Percentiles rank a stretch among this genome's conserved stretches.
These are phyloP conservation scores for Penicillium paradoxum DNA, from an alignment of 495 filamentous ascomycete species.

Conservation along the genomic window DNA sequence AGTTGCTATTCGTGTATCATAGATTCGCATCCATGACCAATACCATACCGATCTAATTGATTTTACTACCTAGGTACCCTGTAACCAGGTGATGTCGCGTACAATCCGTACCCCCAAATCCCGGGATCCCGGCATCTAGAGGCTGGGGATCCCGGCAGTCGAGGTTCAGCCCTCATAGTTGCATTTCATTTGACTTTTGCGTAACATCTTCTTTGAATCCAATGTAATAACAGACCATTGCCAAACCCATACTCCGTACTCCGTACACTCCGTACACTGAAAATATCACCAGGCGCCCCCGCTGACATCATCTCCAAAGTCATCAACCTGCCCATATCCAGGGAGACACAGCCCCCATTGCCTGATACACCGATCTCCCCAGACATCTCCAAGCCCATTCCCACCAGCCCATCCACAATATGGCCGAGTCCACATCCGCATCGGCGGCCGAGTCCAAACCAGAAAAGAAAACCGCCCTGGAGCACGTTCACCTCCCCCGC, in stretches of 20 bases:
- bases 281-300: neutral
- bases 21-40: constrained; percentile 32
- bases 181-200: too few species aligned
- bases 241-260: too few species aligned
- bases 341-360: neutral
- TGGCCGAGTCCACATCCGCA: neutral
- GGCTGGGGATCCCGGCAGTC: too few species aligned
- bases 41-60: constrained; percentile 22
- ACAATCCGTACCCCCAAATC: too few species aligned
- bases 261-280: neutral
- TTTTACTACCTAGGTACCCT: too few species aligned
- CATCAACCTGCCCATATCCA: too few species aligned
- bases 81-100: too few species aligned
- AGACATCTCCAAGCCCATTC: neutral
- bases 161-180: too few species aligned
- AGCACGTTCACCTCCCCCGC: constrained; percentile 48
- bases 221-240: too few species aligned
- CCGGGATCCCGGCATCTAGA: too few species aligned
- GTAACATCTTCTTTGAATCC: too few species aligned
- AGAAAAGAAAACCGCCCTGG: constrained; percentile 7
- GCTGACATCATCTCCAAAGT: constrained; percentile 37
- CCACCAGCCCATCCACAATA: neutral
- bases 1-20: constrained; percentile 35
- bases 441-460: too few species aligned
- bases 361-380: neutral